Evolutionary conservation across 2,329 filamentous ascomycete species (phyloP), one percentile per base, ranked within the genome.

Genomic region (Endoconidiophora polonica): DNA sequence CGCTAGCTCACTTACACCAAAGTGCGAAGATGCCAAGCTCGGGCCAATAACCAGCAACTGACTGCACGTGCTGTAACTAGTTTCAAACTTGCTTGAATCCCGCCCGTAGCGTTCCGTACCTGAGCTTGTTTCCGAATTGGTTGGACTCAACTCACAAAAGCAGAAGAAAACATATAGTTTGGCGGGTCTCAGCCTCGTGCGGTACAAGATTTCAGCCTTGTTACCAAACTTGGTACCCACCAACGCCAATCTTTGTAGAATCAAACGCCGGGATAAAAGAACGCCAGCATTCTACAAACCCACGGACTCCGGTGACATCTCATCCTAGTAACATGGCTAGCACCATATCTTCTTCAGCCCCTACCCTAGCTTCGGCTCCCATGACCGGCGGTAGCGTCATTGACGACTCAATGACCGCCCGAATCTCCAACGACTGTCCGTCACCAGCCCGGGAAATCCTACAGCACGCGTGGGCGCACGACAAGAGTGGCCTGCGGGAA

Each of bases 401-500:
- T 52, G 64, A 70, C 61, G 74, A 78, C 62, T 68, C 69, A 29
- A 64, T 76, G 57, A 64, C 67, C 22, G 60, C 68, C 29, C 73
- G 74, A 60, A 73, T 79, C 58, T 70, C 73, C 16, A 55, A 68
- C 52, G 63, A 67, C 47, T 77, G 73, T 58, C 73, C 74, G 7
- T 63, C 68, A 40, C 63, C 68, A 4, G 68, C 67, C 43, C 68
- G 72, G 40, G 63, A 72, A 55, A 66, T 78, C 53, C 67, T 79
- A 50, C 65, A 67, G 49, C 68, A 69, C 49, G 71, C 74, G 51
- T 77, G 74, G 74, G 64, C 64, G 50, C 74, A 77, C 59, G 72
- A 94, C 62, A 65, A 81, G 54, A 63, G 72, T 36, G 71, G 73
- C 46, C 73, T 94, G 40, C 81, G 80, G 61, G 72, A 74, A 50